Conservation (phyloP, 2,329 filamentous ascomycete species). For the Trichophyton mentagrophytes region DNA sequence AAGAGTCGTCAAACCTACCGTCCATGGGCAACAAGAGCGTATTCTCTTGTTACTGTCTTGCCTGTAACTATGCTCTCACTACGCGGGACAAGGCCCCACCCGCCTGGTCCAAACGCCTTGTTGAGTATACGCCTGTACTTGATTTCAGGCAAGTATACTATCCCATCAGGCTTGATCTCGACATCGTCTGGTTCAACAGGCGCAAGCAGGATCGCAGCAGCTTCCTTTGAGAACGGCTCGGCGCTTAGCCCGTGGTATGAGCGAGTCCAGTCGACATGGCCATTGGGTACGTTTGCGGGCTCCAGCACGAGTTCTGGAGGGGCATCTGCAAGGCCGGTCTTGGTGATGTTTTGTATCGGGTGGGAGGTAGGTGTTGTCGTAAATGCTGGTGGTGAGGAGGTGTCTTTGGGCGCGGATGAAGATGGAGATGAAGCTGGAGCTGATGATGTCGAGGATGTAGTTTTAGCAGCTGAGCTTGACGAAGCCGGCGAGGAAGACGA, state of each 20-base stretch:
- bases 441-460: neutral
- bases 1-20: conserved; percentile 42
- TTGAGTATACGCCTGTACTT: conserved; percentile 91
- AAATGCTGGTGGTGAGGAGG: conserved; percentile 1
- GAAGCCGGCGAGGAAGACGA: neutral
- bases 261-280: conserved; percentile 63
- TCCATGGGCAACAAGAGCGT: conserved; percentile 77
- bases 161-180: conserved; percentile 95
- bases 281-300: conserved; percentile 13
- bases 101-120: conserved; percentile 80
- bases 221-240: conserved; percentile 57
- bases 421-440: neutral
- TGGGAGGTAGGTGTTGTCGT: conserved; percentile 7
- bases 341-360: conserved; percentile 25
- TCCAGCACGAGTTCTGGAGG: conserved; percentile 22
- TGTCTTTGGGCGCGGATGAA: neutral
- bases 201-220: conserved; percentile 53
- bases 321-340: conserved; percentile 27
- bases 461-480: neutral
- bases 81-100: conserved; percentile 84
- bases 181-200: conserved; percentile 62
- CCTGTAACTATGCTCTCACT: conserved; percentile 76
- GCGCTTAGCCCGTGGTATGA: conserved; percentile 70
- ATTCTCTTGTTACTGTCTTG: conserved; percentile 74
- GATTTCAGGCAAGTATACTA: conserved; percentile 93